Evolutionary conservation across 495 filamentous ascomycete genomes (phyloP), one percentile per base, ranked within the genome.

Genomic region (Clavariopsis aquatica): DNA sequence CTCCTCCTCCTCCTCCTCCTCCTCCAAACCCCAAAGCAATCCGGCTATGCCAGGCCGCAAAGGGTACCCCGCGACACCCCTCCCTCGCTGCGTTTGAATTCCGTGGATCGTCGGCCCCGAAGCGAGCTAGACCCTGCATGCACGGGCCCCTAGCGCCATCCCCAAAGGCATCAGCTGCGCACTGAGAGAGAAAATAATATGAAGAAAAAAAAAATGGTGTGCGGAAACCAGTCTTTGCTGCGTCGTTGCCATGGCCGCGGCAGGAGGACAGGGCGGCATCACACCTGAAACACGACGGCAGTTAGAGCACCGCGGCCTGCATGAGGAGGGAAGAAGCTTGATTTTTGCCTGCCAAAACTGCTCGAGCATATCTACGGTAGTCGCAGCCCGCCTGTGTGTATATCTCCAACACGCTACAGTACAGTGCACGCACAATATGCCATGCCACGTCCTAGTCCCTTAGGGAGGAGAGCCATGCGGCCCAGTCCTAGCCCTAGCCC

Each of bases 381-480:
- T n/a, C n/a, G n/a, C n/a, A n/a, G n/a, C n/a, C 41, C 52, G 60
- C 60, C 29, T 31, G 26, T 60, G 52, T 59, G 34, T 60, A 36
- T 47, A 53, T 7, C 52, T 58, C 67, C 20, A 66, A 63, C 41
- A 63, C 24, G 52, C 13, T 69, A 55, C 36, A 61, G 49, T 69
- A 69, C 66, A 69, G 66, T 63, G 24, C 53, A 49, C 10, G 22
- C 24, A 49, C n/a, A 17, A n/a, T 54, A 62, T 41, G 49, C 57
- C 36, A 65, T 31, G 66, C 57, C 47, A 65, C 49, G 54, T 55
- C 43, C 49, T 47, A 31, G 22, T 17, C 12, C 15, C n/a, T n/a
- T n/a, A n/a, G n/a, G n/a, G n/a, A n/a, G n/a, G n/a, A n/a, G n/a
- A n/a, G n/a, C n/a, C n/a, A n/a, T n/a, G n/a, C n/a, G n/a, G n/a